phyloP scores from a whole-genome alignment of 2,329 filamentous ascomycete genomes.

The Dactylellina haptotyla region DNA sequence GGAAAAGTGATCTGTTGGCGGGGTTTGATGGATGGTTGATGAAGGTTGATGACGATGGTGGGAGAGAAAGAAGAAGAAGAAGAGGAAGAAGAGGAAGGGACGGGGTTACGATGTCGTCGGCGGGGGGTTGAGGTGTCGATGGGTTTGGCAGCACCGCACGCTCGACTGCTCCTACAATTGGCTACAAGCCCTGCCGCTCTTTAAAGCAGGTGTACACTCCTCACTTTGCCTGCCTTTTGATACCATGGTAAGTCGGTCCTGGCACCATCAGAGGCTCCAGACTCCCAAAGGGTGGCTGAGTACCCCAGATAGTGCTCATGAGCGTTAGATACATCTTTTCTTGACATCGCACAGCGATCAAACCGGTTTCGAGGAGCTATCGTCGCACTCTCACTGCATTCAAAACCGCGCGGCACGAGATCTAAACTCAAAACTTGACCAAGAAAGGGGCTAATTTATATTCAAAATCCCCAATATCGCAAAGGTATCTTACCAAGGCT shows the following conservation, averaged over 20 bases:
- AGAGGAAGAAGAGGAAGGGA: conserved; percentile 5
- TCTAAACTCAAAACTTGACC: background rate
- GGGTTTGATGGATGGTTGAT: background rate
- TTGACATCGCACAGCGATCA: too few relatives aligned
- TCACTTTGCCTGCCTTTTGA: too few relatives aligned
- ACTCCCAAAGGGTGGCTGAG: too few relatives aligned
- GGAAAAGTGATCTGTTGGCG: background rate
- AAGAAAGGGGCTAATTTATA: conserved; percentile 29
- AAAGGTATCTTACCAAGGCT: background rate
- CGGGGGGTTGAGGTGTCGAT: background rate
- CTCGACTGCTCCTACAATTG: background rate
- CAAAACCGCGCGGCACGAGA: conserved; percentile 19
- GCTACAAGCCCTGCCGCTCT: background rate
- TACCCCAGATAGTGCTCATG: too few relatives aligned
- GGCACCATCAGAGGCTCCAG: too few relatives aligned
- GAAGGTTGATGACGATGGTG: background rate
- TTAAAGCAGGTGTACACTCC: too few relatives aligned
- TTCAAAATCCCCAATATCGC: background rate
- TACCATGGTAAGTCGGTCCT: too few relatives aligned
- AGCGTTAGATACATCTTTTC: too few relatives aligned
- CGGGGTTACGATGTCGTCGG: too few relatives aligned
- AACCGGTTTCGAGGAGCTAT: too few relatives aligned
- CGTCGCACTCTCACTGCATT: conserved; percentile 40
- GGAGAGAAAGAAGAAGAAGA: conserved; percentile 1
- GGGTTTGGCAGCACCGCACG: background rate